Percentiles rank a stretch among this genome's conserved stretches.
Evolutionary conservation across 768 basidiomycete genomes (phyloP).

Genomic region (Trametes punicea): DNA sequence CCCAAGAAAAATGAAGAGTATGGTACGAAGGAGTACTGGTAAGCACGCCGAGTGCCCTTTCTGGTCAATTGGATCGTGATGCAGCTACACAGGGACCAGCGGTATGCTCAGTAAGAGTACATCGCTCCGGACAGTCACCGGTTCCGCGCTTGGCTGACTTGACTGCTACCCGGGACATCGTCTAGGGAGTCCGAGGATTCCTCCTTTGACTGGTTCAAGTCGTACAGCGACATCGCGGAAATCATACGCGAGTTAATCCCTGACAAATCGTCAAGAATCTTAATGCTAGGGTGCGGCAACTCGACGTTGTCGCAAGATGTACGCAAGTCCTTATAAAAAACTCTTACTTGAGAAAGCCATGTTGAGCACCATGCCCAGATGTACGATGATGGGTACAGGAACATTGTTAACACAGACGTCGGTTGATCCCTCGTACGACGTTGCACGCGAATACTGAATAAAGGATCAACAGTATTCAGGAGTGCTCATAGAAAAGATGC

Average conservation of each 20-base stretch:
- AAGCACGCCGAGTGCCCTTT: conserved; percentile 20
- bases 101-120: conserved; percentile 57
- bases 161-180: neutral
- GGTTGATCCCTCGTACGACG: conserved; percentile 21
- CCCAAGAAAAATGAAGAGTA: conserved; percentile 70
- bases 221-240: conserved; percentile 66
- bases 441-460: neutral
- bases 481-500: conserved; percentile 75
- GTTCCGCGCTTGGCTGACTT: neutral
- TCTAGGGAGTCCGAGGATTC: conserved; percentile 55
- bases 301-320: conserved; percentile 79
- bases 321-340: conserved; percentile 17
- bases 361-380: conserved; percentile 44
- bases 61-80: neutral
- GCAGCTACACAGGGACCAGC: conserved; percentile 51
- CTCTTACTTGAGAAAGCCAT: too few species aligned
- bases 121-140: neutral
- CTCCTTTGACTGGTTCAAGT: conserved; percentile 86
- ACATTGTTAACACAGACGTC: conserved; percentile 79
- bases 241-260: conserved; percentile 63
- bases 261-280: conserved; percentile 53
- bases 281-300: conserved; percentile 86
- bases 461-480: conserved; percentile 58
- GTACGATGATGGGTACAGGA: conserved; percentile 83
- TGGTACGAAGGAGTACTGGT: conserved; percentile 69